Evolutionary conservation across 805 yeast species (phyloP), one percentile per base, ranked within the genome.

Genomic region (Limtongozyma cylindracea): DNA sequence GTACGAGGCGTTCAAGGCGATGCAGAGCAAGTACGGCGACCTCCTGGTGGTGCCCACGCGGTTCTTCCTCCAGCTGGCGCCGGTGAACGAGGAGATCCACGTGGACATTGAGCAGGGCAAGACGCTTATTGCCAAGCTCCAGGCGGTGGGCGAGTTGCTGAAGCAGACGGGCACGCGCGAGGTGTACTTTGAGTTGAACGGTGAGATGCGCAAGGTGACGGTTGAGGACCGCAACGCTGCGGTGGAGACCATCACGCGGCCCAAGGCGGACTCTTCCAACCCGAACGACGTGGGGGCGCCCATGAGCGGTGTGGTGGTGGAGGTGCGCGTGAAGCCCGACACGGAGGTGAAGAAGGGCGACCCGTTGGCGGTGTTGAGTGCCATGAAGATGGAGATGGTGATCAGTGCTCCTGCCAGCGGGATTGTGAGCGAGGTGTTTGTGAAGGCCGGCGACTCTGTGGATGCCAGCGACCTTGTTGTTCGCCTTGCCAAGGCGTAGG

Each of bases 311-410:
- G 95, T 82, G 31, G 77, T 84, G 29, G 77, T 84, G 31, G 98
- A 88, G 51, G 74, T 82, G 24, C 76, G 91, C 41, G 78, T 80
- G 30, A 76, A 78, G 55, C 63, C 65, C 33, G 93, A 91, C 28
- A 60, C 68, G 23, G 72, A 71, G 31, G 92, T 88, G 32, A 78
- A 77, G 63, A 84, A 84, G 64, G 98, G 98, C 32, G 92, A 84
- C 43, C 82, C 94, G 16, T 47, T 84, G 31, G 91, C 91, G 29
- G 92, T 84, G 13, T 60, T 84, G 42, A 67, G 84, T 43, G 98
- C 98, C 31, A 84, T 84, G 98, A 84, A 84, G 65, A 84, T 84
- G 98, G 98, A 88, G 56, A 88, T 88, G 95, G 91, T 88, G 23
- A 82, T 84, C 36, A 64, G 78, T 43, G 84, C 98, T 12, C 91